A percentile compares a stretch with the other conserved stretches of the same genome.
Evolutionary conservation across 2,329 filamentous ascomycete species (phyloP).

Genomic region (Shiraia sp.): DNA sequence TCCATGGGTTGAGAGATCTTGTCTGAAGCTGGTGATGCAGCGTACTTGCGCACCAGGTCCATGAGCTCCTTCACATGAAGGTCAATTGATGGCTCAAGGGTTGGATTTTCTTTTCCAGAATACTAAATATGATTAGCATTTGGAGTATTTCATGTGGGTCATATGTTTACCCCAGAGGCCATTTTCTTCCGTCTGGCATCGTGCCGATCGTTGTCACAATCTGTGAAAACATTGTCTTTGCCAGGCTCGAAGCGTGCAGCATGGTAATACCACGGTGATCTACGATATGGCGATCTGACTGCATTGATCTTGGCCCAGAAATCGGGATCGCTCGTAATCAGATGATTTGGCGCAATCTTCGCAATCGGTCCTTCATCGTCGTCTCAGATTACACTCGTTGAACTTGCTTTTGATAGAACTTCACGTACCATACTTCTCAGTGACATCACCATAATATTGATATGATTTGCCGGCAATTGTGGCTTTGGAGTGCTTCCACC

Average conservation of each 20-base stretch:
- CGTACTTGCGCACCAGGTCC: slow-evolving; percentile 55
- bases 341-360: slow-evolving; percentile 53
- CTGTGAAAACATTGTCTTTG: slow-evolving; percentile 59
- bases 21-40: slow-evolving; percentile 18
- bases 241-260: slow-evolving; percentile 57
- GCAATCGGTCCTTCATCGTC: slow-evolving; percentile 45
- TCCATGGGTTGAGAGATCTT: slow-evolving; percentile 49
- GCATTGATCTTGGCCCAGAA: slow-evolving; percentile 50
- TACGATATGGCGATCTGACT: slow-evolving; percentile 47
- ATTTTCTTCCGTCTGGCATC: slow-evolving; percentile 51
- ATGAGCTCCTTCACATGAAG: slow-evolving; percentile 52
- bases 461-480: slow-evolving; percentile 31
- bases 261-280: slow-evolving; percentile 43
- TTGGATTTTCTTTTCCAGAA: slow-evolving; percentile 59
- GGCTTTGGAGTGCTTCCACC: slow-evolving; percentile 37
- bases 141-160: not conserved
- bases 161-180: slow-evolving; percentile 49
- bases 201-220: slow-evolving; percentile 56
- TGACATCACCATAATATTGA: slow-evolving; percentile 32
- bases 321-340: slow-evolving; percentile 56
- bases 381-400: not conserved
- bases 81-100: slow-evolving; percentile 56
- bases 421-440: slow-evolving; percentile 35
- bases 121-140: slow-evolving; percentile 45
- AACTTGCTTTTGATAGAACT: not conserved